Percentiles rank a stretch among this genome's conserved stretches.
Evolutionary conservation across 176 grass and related monocot species (phyloP).

Genomic region (Lolium multiflorum): DNA sequence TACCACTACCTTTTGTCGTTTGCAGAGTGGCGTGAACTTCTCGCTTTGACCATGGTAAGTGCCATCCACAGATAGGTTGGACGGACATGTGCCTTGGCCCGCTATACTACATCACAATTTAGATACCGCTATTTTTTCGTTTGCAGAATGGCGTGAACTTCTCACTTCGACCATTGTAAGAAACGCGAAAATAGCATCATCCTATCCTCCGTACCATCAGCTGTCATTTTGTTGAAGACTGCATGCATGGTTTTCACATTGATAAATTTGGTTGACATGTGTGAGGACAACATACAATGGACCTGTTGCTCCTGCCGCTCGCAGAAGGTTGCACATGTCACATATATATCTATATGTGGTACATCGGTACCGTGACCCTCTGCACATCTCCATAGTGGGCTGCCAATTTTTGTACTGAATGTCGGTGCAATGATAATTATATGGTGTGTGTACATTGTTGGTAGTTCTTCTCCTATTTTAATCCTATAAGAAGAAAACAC

Average conservation of each 20-base stretch:
- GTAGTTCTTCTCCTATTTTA: neutral
- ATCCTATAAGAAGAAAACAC: no score
- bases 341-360: neutral
- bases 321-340: neutral
- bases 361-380: neutral
- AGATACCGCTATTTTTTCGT: neutral
- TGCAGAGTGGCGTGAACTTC: no score
- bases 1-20: no score
- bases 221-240: neutral
- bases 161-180: neutral
- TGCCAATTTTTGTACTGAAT: neutral
- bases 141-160: no score
- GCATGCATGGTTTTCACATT: neutral
- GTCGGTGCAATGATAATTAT: neutral
- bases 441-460: neutral
- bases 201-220: neutral
- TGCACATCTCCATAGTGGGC: neutral
- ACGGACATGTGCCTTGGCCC: neutral
- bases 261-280: neutral
- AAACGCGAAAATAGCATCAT: neutral
- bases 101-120: neutral
- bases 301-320: neutral
- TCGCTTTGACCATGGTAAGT: no score
- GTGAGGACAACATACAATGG: neutral
- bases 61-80: neutral